Evolutionary conservation across 306 rosid species (phyloP), one percentile per base, ranked within the genome.

Genomic region (Glycyrrhiza uralensis): DNA sequence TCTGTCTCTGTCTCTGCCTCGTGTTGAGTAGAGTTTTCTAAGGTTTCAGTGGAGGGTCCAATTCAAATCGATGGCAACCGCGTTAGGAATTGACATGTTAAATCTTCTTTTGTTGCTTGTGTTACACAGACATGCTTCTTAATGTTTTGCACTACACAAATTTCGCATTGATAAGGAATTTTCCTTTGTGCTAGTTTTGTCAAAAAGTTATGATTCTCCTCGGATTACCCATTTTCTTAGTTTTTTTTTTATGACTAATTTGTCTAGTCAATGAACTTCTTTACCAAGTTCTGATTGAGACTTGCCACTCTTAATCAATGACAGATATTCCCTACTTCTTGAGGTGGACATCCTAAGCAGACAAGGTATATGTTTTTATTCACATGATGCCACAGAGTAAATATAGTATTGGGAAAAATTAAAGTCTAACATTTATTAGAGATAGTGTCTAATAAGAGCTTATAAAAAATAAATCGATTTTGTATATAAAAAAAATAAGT

Each of bases 11-110:
- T 56, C 66, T 51, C 62, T 38, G 69, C 66, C 81, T 62, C 72
- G 47, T 77, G 78, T 84, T 23, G 69, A 72, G 68, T 23, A 63
- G 60, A 71, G 58, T 50, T 56, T 64, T 69, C 61, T 30, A 55
- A 54, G 55, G 30, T 74, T 52, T 76, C 18, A 68, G 85, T 79
- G 96, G 84, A 78, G 85, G 83, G 91, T 86, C 91, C 88, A 84
- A 65, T 42, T 77, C 67, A 65, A 81, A 66, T 82, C 36, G 77
- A 80, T 82, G 60, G 41, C n/a, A 59, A 68, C 62, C 88, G 82
- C 79, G 84, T 72, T 60, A 44, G 12, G 68, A 86, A 84, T 86
- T 74, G 87, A 86, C 90, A 56, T 13, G 54, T 58, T 72, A 55
- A 79, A 82, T 82, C 63, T n/a, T 83, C 74, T 78, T 59, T 68